Conservation (phyloP, 2,329 filamentous ascomycete genomes). For the Monosporascus sp. region DNA sequence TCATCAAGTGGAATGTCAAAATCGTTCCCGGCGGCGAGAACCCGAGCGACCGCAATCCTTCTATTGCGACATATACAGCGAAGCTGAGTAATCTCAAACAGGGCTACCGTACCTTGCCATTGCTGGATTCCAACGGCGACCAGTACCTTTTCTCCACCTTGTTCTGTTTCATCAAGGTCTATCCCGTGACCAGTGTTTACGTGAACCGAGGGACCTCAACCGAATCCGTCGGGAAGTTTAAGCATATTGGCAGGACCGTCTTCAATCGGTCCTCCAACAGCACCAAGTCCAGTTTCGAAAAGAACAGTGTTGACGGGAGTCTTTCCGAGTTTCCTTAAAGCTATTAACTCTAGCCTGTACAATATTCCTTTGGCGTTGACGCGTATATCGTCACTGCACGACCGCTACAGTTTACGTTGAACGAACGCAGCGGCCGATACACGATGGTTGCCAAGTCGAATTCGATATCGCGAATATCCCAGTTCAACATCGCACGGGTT, state of each 20-base stretch:
- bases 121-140: constrained; percentile 84
- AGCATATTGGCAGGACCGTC: constrained; percentile 51
- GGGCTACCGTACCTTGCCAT: constrained; percentile 86
- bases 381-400: constrained; percentile 15
- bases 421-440: constrained; percentile 6
- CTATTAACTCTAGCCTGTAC: constrained; percentile 9
- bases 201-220: constrained; percentile 37
- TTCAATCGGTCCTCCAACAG: constrained; percentile 48
- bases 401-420: constrained; percentile 11
- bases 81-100: constrained; percentile 86
- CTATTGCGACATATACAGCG: constrained; percentile 84
- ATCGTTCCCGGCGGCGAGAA: constrained; percentile 73
- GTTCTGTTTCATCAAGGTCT: constrained; percentile 78
- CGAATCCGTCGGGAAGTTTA: constrained; percentile 48
- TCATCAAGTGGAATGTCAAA: constrained; percentile 89
- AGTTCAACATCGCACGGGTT: constrained; percentile 18
- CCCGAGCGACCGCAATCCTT: constrained; percentile 55
- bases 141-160: constrained; percentile 92
- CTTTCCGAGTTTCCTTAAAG: constrained; percentile 21
- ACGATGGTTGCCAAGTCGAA: constrained; percentile 14
- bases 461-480: constrained; percentile 22
- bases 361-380: constrained; percentile 10
- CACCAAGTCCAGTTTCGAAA: constrained; percentile 46
- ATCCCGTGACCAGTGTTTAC: constrained; percentile 51
- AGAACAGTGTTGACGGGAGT: constrained; percentile 38